These are phyloP conservation scores for barley (Hordeum vulgare) DNA, from an alignment of 176 grass and related monocot species.

Conservation along the genomic window DNA sequence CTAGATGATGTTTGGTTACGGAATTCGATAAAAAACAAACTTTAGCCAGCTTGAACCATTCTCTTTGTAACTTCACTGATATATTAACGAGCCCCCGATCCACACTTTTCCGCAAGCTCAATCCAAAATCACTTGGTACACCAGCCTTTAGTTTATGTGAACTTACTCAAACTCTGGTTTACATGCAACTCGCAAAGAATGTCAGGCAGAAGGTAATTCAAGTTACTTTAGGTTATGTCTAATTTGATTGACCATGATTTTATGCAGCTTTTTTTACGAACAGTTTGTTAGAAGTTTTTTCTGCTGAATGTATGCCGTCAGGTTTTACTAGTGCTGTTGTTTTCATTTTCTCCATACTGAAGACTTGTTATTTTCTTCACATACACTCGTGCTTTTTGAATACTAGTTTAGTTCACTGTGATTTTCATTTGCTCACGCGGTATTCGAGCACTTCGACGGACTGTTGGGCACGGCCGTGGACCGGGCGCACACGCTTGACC, in stretches of 20 bases:
- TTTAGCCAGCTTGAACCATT: neutral
- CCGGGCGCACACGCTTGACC: too few relatives aligned
- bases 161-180: neutral
- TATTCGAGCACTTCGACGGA: too few relatives aligned
- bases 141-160: neutral
- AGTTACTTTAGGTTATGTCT: neutral
- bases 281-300: neutral
- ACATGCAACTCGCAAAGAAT: neutral
- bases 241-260: neutral
- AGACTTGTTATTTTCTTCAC: neutral
- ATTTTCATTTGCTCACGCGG: too few relatives aligned
- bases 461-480: too few relatives aligned
- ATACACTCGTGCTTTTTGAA: neutral
- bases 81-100: neutral
- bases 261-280: neutral
- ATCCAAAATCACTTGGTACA: neutral
- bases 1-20: slow-evolving; percentile 4
- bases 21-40: neutral
- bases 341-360: neutral
- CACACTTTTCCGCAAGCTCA: neutral
- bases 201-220: neutral
- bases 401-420: neutral
- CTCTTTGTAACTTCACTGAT: neutral
- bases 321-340: slow-evolving; percentile 10
- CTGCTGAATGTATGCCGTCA: neutral